Evolutionary conservation across 768 basidiomycete species (phyloP), one percentile per base, ranked within the genome.

Genomic region (Termitomyces titanicus): DNA sequence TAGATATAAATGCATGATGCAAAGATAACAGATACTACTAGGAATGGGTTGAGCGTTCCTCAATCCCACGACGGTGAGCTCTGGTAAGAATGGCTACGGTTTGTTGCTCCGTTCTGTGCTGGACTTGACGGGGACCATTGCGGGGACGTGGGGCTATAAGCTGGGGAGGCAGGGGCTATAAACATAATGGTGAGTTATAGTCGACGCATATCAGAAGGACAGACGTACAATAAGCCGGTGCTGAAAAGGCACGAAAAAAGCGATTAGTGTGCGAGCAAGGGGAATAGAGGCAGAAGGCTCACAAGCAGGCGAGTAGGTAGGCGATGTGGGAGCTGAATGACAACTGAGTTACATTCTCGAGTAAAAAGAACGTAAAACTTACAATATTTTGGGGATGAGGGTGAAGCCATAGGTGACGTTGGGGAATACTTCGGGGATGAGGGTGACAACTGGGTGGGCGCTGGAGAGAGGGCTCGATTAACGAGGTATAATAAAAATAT

Each of bases 351-450:
- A 44, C 24, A 25, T 13, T 51, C 3, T 22, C 31, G 35, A 27
- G n/a, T 18, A 7, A 33, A 12, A 17, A 5, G 13, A 7, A n/a
- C 10, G 12, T 27, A n/a, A 53, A 24, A 77, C 90, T 60, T 72
- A 92, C 92, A 93, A 69, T 92, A 93, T 81, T 89, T 91, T 53
- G 95, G 95, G 34, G 93, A 95, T 3, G 94, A 82, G 0, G 94
- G 94, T 2, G 92, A 94, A 8, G 87, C 83, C 69, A 79, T 74
- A n/a, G 95, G 95, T 3, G 93, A 95, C 0, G 95, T 93, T 3
- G 95, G 95, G 11, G 92, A 94, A 70, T 94, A 97, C 64, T 88
- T 91, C 7, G 94, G 94, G 29, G 92, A 94, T 4, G 94, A 85
- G 0, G 93, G 94, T 8, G 94, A 94, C 76, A 89, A 81, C 53